Evolutionary conservation across 306 rosid genomes (phyloP).

Genomic region (Erythrophleum fordii): DNA sequence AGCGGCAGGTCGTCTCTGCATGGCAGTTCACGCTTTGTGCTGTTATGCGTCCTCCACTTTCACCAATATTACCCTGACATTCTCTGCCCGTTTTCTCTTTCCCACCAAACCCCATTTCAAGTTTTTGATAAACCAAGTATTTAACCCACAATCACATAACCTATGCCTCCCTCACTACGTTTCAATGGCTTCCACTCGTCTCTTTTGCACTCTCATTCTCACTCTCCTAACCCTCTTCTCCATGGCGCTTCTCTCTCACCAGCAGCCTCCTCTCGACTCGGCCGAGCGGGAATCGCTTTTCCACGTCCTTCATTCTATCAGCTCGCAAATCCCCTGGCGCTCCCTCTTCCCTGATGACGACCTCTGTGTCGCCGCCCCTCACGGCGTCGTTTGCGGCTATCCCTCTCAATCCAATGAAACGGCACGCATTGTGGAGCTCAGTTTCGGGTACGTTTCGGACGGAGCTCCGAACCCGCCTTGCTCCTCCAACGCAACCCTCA

Average conservation of each 20-base stretch:
- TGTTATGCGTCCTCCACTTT: not conserved
- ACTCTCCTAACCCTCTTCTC: slow-evolving; percentile 18
- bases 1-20: slow-evolving; percentile 11
- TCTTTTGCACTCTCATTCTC: slow-evolving; percentile 6
- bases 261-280: slow-evolving; percentile 51
- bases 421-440: slow-evolving; percentile 64
- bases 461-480: slow-evolving; percentile 75
- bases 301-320: slow-evolving; percentile 61
- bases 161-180: not conserved
- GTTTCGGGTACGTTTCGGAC: slow-evolving; percentile 79
- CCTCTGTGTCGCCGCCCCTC: slow-evolving; percentile 67
- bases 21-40: not conserved
- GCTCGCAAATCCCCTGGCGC: slow-evolving; percentile 72
- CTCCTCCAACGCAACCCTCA: slow-evolving; percentile 53
- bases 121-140: not conserved
- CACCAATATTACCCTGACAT: slow-evolving; percentile 2
- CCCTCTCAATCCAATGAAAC: slow-evolving; percentile 31
- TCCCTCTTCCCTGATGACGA: slow-evolving; percentile 59
- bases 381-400: slow-evolving; percentile 71
- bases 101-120: not conserved
- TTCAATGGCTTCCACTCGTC: slow-evolving; percentile 45
- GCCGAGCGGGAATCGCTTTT: slow-evolving; percentile 58
- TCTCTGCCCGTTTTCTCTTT: not conserved
- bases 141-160: not conserved
- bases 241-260: slow-evolving; percentile 35